Conservation (phyloP, 75 land plant species). For the Sequoiadendron giganteum region DNA sequence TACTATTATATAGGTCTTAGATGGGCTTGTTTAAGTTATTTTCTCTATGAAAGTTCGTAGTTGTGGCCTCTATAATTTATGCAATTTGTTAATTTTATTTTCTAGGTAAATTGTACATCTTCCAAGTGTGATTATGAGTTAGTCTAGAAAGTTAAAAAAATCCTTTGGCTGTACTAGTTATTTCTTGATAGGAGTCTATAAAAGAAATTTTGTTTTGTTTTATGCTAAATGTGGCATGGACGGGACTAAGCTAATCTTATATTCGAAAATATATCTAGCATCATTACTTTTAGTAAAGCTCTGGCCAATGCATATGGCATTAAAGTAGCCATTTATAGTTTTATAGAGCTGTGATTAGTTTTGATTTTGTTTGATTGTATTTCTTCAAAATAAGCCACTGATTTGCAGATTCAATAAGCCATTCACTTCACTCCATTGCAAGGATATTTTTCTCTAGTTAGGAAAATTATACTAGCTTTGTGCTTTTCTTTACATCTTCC, state of each 20-base stretch:
- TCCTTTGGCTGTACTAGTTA: neutral
- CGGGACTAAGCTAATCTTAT: neutral
- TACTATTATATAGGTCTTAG: neutral
- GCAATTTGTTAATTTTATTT: neutral
- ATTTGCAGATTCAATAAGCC: neutral
- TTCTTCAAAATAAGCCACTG: neutral
- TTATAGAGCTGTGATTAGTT: neutral
- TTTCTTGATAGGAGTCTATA: neutral
- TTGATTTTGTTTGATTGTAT: neutral
- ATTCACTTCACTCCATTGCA: neutral
- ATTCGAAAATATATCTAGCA: neutral
- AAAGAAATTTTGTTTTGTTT: neutral
- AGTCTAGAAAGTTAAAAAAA: neutral
- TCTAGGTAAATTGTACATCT: neutral
- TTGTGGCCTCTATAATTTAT: neutral
- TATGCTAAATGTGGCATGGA: neutral
- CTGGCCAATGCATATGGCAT: neutral
- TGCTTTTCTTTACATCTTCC: neutral
- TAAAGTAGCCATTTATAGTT: neutral
- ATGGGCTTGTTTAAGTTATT: neutral
- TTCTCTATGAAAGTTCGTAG: neutral
- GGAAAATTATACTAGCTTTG: neutral
- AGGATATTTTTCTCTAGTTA: neutral
- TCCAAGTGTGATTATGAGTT: neutral
- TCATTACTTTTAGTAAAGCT: neutral